Evolutionary conservation across 768 basidiomycete species (phyloP).

Genomic region (Lactifluus volemus): DNA sequence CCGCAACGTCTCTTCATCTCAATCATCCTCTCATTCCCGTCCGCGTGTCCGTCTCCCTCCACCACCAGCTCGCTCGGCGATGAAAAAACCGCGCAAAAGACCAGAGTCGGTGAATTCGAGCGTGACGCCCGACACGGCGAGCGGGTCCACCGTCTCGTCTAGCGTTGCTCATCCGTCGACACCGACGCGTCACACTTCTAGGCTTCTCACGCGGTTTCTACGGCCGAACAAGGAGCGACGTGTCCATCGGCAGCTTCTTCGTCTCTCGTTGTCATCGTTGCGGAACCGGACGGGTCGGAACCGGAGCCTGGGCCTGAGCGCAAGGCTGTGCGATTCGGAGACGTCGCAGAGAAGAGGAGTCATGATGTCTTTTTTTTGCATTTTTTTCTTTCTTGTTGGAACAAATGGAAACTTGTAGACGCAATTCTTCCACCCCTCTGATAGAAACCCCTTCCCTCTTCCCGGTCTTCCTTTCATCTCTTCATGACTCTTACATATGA

Average conservation of each 20-base stretch:
- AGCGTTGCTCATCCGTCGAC: slow-evolving; percentile 27
- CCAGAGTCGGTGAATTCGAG: slow-evolving; percentile 28
- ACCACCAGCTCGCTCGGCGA: slow-evolving; percentile 53
- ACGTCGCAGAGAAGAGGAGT: slow-evolving; percentile 3
- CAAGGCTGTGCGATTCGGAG: slow-evolving; percentile 16
- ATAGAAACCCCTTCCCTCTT: too few species aligned
- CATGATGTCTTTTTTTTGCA: slow-evolving; percentile 21
- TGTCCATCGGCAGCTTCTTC: neutral
- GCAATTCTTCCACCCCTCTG: neutral
- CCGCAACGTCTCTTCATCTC: slow-evolving; percentile 15
- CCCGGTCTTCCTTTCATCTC: neutral
- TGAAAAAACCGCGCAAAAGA: slow-evolving; percentile 42
- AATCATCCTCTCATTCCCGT: neutral
- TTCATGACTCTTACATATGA: neutral
- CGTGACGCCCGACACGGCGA: slow-evolving; percentile 25
- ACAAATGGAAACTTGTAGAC: neutral
- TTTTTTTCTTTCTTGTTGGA: too few species aligned
- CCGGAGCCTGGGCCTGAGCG: slow-evolving; percentile 8
- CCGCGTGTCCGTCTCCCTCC: slow-evolving; percentile 32
- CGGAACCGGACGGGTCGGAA: neutral
- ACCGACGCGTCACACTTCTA: slow-evolving; percentile 21
- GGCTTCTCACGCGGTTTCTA: slow-evolving; percentile 24
- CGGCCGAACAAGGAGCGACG: slow-evolving; percentile 1
- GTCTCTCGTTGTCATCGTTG: neutral
- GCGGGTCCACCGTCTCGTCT: slow-evolving; percentile 43